Conservation (phyloP, 2,329 filamentous ascomycete genomes). For the Rhexocercosporidium sp. region DNA sequence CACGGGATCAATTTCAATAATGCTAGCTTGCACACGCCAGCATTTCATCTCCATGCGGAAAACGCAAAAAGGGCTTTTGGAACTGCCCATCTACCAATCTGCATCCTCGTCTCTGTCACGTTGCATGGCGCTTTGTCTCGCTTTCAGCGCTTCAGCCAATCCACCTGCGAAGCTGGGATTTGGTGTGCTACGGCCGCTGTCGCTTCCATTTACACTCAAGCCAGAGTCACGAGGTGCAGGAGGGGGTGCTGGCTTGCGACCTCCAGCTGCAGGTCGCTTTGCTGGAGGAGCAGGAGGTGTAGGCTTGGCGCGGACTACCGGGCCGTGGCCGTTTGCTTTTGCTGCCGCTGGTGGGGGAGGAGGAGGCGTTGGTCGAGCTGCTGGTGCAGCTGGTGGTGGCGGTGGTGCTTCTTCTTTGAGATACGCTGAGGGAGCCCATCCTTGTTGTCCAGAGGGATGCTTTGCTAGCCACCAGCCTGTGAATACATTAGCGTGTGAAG, state of each 20-base stretch:
- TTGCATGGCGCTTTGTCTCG: constrained; percentile 72
- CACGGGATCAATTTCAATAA: neutral
- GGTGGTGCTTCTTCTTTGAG: constrained; percentile 78
- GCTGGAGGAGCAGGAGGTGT: constrained; percentile 56
- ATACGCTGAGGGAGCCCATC: constrained; percentile 94
- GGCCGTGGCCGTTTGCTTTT: constrained; percentile 45
- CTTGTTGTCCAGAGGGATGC: constrained; percentile 74
- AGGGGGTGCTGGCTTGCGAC: constrained; percentile 72
- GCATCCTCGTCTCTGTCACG: constrained; percentile 53
- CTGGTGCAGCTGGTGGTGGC: constrained; percentile 61
- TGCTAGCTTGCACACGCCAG: neutral
- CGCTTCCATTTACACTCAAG: constrained; percentile 58
- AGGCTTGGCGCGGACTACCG: constrained; percentile 44
- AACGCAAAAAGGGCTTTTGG: neutral
- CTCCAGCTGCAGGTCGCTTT: constrained; percentile 73
- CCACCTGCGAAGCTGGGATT: constrained; percentile 75
- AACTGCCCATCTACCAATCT: constrained; percentile 38
- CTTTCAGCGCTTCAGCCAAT: constrained; percentile 78
- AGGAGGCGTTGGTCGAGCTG: constrained; percentile 52
- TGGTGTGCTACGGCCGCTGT: constrained; percentile 72
- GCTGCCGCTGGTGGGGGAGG: constrained; percentile 62
- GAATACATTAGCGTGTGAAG: constrained; percentile 43
- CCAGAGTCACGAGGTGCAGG: constrained; percentile 74
- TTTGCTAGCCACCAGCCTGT: constrained; percentile 96
- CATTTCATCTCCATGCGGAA: neutral